Evolutionary conservation across 2,329 filamentous ascomycete species (phyloP).

Genomic region (Pseudocercospora macadamiae): DNA sequence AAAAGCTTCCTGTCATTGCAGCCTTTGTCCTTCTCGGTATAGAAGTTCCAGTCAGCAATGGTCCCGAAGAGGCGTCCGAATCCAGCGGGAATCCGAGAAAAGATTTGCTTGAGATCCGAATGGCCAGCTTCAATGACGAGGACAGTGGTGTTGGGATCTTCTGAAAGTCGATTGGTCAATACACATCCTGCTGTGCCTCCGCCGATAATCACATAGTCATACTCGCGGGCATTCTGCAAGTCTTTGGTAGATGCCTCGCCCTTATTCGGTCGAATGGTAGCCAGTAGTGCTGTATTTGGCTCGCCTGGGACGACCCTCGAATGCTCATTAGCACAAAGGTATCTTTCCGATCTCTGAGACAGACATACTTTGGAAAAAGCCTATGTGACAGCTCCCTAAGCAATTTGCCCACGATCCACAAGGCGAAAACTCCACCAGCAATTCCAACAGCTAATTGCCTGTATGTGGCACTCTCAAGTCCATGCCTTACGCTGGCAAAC

Average conservation of each 20-base stretch:
- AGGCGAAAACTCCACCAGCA: slow-evolving; percentile 1
- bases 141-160: slow-evolving; percentile 33
- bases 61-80: slow-evolving; percentile 21
- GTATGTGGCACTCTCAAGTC: slow-evolving; percentile 6
- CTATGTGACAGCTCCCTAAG: slow-evolving; percentile 10
- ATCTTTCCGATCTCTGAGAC: neutral
- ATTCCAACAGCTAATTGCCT: slow-evolving; percentile 6
- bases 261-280: slow-evolving; percentile 14
- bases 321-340: neutral
- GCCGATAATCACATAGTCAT: slow-evolving; percentile 37
- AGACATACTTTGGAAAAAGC: slow-evolving; percentile 9
- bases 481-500: neutral
- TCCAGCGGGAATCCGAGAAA: slow-evolving; percentile 23
- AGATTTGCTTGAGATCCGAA: slow-evolving; percentile 26
- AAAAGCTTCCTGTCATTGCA: slow-evolving; percentile 15
- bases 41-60: slow-evolving; percentile 20
- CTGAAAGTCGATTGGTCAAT: slow-evolving; percentile 35
- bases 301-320: slow-evolving; percentile 22
- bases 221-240: slow-evolving; percentile 19
- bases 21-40: slow-evolving; percentile 16
- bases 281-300: slow-evolving; percentile 21
- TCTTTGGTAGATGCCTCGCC: slow-evolving; percentile 14
- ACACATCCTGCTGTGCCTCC: slow-evolving; percentile 35
- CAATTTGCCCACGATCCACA: slow-evolving; percentile 13
- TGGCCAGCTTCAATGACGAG: slow-evolving; percentile 36